Percentiles rank a stretch among this genome's conserved stretches.
These are phyloP conservation scores for Trichoderma simmonsii DNA, from an alignment of 2,329 filamentous ascomycete genomes.

Conservation along the genomic window DNA sequence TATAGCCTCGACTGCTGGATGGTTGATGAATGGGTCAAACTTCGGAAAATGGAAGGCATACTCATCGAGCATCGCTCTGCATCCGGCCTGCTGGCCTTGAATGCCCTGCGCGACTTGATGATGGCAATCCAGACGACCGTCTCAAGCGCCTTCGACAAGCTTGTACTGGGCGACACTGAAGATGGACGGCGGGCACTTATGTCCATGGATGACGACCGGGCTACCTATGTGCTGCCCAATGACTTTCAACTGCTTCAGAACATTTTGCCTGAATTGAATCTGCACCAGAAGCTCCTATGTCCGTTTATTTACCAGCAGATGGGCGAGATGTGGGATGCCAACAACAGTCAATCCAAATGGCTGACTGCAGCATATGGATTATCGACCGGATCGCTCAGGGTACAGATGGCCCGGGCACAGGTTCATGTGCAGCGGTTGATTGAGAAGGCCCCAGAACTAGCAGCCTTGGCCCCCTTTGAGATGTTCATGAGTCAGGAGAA, in stretches of 20 bases:
- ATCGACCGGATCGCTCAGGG: background rate
- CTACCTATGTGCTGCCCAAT: conserved; percentile 34
- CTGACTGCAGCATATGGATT: no score
- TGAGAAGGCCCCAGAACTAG: background rate
- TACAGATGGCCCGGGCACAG: background rate
- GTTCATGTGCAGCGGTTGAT: background rate
- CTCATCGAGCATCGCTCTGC: conserved; percentile 22
- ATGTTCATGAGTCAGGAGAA: background rate
- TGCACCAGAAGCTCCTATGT: conserved; percentile 31
- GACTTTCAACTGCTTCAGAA: conserved; percentile 27
- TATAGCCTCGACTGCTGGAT: conserved; percentile 31
- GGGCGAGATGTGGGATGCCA: conserved; percentile 5
- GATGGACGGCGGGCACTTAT: background rate
- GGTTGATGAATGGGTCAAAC: conserved; percentile 35
- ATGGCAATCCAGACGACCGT: conserved; percentile 21
- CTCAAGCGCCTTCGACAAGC: conserved; percentile 21
- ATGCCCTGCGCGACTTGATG: conserved; percentile 26
- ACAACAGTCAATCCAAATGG: background rate
- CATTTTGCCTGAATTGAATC: conserved; percentile 29
- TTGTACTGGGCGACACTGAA: background rate
- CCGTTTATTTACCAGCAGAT: conserved; percentile 36
- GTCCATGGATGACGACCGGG: conserved; percentile 35
- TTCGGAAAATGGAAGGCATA: conserved; percentile 28
- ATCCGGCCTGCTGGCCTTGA: conserved; percentile 19
- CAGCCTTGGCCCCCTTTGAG: background rate